Conservation (phyloP, 441 rosid species). For the Bruguiera hainesii region DNA sequence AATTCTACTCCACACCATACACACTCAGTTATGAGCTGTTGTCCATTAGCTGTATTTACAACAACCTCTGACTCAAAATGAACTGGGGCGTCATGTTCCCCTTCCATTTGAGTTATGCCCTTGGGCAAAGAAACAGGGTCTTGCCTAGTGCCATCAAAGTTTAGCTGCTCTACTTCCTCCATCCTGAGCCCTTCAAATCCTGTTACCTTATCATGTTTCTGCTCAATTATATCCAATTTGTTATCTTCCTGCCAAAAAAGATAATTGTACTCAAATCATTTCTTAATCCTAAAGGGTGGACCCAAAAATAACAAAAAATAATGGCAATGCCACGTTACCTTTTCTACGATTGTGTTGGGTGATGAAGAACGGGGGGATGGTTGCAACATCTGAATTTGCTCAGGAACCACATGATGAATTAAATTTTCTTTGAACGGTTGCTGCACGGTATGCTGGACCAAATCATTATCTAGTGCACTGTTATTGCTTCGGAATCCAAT, state of each 20-base stretch:
- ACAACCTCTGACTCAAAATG: conserved; percentile 38
- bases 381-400: conserved; percentile 23
- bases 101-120: conserved; percentile 29
- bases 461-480: conserved; percentile 14
- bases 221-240: conserved; percentile 19
- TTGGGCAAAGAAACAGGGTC: conserved; percentile 31
- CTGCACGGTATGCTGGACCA: conserved; percentile 14
- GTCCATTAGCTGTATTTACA: conserved; percentile 21
- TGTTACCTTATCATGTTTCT: conserved; percentile 26
- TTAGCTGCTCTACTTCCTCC: conserved; percentile 45
- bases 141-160: conserved; percentile 30
- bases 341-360: conserved; percentile 16
- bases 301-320: neutral
- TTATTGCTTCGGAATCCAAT: conserved; percentile 21
- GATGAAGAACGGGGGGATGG: conserved; percentile 19
- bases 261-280: neutral
- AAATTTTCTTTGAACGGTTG: conserved; percentile 23
- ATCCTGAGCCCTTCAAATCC: conserved; percentile 47
- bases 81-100: conserved; percentile 29
- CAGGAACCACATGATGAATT: conserved; percentile 23
- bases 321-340: conserved; percentile 28
- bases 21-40: conserved; percentile 42
- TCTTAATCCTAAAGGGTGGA: too few relatives aligned
- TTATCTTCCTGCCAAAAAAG: conserved; percentile 38
- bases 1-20: conserved; percentile 74